Evolutionary conservation across 2,329 filamentous ascomycete genomes (phyloP).

Genomic region (Aciculosporium take): DNA sequence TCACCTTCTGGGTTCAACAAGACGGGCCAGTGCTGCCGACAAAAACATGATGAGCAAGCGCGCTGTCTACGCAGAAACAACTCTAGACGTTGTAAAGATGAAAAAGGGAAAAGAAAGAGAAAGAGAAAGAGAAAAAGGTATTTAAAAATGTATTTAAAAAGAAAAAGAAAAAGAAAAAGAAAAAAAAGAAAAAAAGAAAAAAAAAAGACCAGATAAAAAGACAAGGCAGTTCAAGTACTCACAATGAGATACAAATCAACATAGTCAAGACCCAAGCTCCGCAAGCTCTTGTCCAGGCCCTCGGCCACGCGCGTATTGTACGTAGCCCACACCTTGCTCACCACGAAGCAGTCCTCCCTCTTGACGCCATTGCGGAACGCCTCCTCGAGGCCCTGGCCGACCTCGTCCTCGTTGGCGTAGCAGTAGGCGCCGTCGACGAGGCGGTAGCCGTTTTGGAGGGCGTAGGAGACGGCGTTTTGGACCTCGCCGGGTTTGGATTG

Average conservation of each 20-base stretch:
- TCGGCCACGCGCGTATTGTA: constrained; percentile 58
- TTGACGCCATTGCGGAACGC: constrained; percentile 57
- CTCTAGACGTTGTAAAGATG: too few relatives aligned
- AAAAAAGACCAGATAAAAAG: too few relatives aligned
- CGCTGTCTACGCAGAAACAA: too few relatives aligned
- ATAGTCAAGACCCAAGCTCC: constrained; percentile 62
- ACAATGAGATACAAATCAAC: constrained; percentile 64
- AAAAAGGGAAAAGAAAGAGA: too few relatives aligned
- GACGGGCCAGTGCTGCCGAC: constrained; percentile 62
- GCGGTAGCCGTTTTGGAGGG: constrained; percentile 42
- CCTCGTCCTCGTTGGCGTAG: constrained; percentile 72
- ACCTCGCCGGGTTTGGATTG: constrained; percentile 47
- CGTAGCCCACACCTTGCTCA: constrained; percentile 75
- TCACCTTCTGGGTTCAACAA: constrained; percentile 63
- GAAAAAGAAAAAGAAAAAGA: not conserved
- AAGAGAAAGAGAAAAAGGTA: too few relatives aligned
- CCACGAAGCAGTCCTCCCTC: constrained; percentile 69
- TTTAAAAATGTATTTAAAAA: not conserved
- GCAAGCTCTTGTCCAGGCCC: constrained; percentile 57
- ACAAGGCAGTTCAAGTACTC: constrained; percentile 13
- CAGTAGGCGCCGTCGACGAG: constrained; percentile 61
- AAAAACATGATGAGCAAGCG: not conserved
- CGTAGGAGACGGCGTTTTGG: constrained; percentile 40
- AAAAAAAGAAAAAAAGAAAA: not conserved
- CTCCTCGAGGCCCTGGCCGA: constrained; percentile 62